These are phyloP conservation scores for Oenanthe sinensis DNA, from an alignment of 129 eudicot species.

Conservation along the genomic window DNA sequence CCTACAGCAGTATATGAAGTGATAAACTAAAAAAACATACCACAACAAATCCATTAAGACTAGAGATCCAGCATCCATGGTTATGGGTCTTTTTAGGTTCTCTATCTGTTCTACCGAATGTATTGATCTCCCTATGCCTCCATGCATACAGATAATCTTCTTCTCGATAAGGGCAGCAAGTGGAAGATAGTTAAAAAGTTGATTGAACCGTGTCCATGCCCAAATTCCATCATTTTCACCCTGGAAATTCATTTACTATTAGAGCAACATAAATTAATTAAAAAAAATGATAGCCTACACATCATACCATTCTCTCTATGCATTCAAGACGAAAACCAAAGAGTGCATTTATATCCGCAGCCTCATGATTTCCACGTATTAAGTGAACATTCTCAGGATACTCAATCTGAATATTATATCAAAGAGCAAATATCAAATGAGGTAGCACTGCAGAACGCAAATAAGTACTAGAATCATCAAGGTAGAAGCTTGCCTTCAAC, in stretches of 20 bases:
- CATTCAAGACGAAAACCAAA: constrained; percentile 98
- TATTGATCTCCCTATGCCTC: constrained; percentile 98
- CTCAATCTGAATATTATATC: constrained; percentile 52
- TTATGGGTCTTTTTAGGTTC: constrained; percentile 90
- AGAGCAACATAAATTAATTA: not conserved
- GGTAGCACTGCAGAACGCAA: constrained; percentile 8
- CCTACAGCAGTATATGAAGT: not conserved
- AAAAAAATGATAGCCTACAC: not conserved
- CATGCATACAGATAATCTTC: constrained; percentile 93
- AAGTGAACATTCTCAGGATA: constrained; percentile 94
- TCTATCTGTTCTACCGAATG: constrained; percentile 95
- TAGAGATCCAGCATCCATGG: constrained; percentile 98
- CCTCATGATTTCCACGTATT: constrained; percentile 98
- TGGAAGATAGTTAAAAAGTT: constrained; percentile 88
- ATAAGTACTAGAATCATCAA: constrained; percentile 5
- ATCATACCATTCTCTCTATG: constrained; percentile 89
- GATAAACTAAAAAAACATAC: constrained; percentile 25
- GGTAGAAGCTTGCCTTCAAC: constrained; percentile 52
- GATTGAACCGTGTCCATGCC: constrained; percentile 99
- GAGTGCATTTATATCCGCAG: constrained; percentile 96
- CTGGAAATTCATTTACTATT: constrained; percentile 29
- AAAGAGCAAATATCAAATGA: not conserved
- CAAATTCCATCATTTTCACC: constrained; percentile 98
- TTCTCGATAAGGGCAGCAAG: constrained; percentile 94
- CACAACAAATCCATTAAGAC: constrained; percentile 88